Conservation (phyloP, 2,329 filamentous ascomycete species). For the Curvularia spicifera region DNA sequence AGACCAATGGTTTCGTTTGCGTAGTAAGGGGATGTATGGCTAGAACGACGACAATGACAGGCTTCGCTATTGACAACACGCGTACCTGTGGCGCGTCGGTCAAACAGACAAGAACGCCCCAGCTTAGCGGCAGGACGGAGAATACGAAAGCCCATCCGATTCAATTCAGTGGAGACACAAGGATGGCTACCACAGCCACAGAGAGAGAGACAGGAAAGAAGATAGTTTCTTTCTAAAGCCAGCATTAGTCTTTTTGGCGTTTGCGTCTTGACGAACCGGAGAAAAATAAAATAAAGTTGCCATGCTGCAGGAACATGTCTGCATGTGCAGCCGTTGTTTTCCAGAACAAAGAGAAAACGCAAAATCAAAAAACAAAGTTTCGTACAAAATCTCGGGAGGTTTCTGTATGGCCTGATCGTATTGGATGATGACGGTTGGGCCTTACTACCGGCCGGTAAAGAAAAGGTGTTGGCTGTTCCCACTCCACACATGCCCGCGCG, state of each 20-base stretch:
- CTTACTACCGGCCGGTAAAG: not conserved
- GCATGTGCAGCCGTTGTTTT: not conserved
- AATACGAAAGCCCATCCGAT: not conserved
- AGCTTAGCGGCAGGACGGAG: too few species aligned
- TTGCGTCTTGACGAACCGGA: too few species aligned
- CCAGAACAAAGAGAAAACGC: too few species aligned
- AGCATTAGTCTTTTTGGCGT: not conserved
- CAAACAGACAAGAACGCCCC: too few species aligned
- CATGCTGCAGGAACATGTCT: not conserved
- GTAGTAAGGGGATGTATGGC: too few species aligned
- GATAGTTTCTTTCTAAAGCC: not conserved
- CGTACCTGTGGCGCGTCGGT: not conserved
- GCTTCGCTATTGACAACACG: not conserved
- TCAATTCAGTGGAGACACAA: not conserved
- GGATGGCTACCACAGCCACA: too few species aligned
- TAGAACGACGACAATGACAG: too few species aligned
- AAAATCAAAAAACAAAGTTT: too few species aligned
- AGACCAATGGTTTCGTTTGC: too few species aligned
- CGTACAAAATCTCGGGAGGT: slow-evolving; percentile 12
- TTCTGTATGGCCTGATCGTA: slow-evolving; percentile 2
- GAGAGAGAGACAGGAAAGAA: not conserved
- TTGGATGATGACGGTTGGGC: too few species aligned
- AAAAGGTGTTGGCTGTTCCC: not conserved
- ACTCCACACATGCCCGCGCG: not conserved
- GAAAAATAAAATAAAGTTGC: too few species aligned